A percentile compares a stretch with the other conserved stretches of the same genome.
Evolutionary conservation across 2,329 filamentous ascomycete genomes (phyloP).

Genomic region (Aspergillus sp.): DNA sequence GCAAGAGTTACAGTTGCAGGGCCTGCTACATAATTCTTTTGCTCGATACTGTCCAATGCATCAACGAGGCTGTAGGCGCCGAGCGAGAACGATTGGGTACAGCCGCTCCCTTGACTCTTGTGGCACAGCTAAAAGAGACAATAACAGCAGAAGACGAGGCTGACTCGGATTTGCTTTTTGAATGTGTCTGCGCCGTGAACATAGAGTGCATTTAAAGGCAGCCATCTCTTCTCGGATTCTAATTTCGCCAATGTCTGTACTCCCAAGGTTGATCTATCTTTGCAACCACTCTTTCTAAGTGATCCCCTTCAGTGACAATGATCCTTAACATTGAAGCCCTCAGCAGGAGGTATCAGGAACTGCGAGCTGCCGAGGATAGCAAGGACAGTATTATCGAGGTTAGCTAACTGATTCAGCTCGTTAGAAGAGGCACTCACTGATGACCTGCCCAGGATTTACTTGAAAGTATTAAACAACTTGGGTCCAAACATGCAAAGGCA

Average conservation of each 20-base stretch:
- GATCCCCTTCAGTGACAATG: neutral
- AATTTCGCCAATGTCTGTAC: no score
- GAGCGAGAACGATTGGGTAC: neutral
- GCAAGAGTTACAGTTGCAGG: no score
- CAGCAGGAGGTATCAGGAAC: neutral
- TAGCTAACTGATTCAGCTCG: neutral
- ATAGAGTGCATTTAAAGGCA: no score
- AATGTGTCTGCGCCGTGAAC: no score
- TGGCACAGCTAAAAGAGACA: neutral
- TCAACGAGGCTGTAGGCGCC: neutral
- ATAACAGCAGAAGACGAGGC: neutral
- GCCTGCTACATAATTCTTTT: neutral
- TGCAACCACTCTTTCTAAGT: no score
- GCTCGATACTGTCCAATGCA: neutral
- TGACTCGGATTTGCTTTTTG: neutral
- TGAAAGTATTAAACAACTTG: constrained; percentile 8
- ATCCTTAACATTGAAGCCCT: neutral
- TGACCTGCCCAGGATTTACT: constrained; percentile 12
- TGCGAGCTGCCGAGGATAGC: constrained; percentile 15
- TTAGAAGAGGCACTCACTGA: neutral
- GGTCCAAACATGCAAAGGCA: constrained; percentile 4
- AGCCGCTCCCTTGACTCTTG: no score
- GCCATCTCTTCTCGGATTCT: no score
- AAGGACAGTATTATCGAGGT: constrained; percentile 20
- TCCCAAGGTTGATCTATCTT: no score